Base-by-base conservation (phyloP, 352 stramenopile genomes). In the Aphanomyces astaci region DNA sequence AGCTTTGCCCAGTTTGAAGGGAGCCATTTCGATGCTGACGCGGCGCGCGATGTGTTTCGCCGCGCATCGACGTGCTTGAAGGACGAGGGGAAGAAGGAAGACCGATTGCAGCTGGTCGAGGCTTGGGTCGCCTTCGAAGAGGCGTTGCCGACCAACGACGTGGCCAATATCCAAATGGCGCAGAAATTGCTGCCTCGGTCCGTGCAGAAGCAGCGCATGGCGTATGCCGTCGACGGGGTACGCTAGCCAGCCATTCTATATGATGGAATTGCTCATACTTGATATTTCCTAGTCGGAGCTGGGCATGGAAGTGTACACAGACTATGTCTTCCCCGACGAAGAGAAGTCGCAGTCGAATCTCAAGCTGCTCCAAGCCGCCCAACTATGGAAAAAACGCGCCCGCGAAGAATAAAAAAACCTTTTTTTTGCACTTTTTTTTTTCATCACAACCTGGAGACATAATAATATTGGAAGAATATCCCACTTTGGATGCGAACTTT, bases 271-370 rank as follows among this genome's bases (percentile, higher is more conserved):
- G n/a, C n/a, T n/a, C n/a, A n/a, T n/a, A n/a, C n/a, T n/a, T n/a
- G n/a, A n/a, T n/a, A n/a, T n/a, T n/a, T n/a, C n/a, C n/a, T 60
- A 92, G 84, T 87, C 78, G 80, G 92, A 84, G 77, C 80, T 86
- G 85, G 96, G 84, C 2, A 86, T 93, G 83, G 97, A 99, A 77
- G 96, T 99, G 73, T 99, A 98, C 84, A 98, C 96, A 60, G 97
- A 99, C 74, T 99, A 98, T 75, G 84, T 98, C 59, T 99, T 99
- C 84, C 96, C 96, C 4, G 96, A 99, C 76, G 97, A 99, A 73
- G 85, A 98, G 70, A 89, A 96, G 73, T 89, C 92, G 2, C 89
- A 92, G 56, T 88, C 90, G 33, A 97, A 98, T 78, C 87, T 98
- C 74, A 98, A 98, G 73, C 88, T 99, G 73, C 81, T 99, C 57